Base-by-base conservation (phyloP, 1,284 basidiomycete genomes). In the Ustilago esculenta region DNA sequence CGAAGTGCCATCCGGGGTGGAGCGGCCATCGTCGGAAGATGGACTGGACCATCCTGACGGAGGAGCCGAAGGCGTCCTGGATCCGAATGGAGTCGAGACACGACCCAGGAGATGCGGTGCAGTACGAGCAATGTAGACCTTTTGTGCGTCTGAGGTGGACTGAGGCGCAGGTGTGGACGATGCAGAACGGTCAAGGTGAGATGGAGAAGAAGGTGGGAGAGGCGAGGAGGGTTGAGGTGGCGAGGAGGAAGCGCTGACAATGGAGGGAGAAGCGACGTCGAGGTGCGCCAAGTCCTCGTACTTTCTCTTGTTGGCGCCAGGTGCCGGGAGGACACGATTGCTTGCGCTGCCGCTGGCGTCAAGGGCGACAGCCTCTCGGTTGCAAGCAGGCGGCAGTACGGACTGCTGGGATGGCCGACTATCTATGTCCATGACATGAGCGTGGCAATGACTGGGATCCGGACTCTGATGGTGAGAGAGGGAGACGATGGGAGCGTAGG, bases 31-130 rank as follows among this genome's bases (percentile, higher is more conserved):
- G 8, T 72, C 64, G 2, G 55, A 63, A 27, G 47, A 53, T 15
- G 64, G 64, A 23, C 64, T 68, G 11, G 64, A 72, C 8, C 64
- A 39, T 8, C 51, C 48, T 2, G 65, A 72, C 9, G 55, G 47
- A n/a, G 65, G 51, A 6, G 29, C 35, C 1, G 72, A 67, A 12
- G 60, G 51, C 8, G 61, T 56, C 21, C 52, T 41, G 6, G 61
- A 58, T 50, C 48, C 33, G 8, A 58, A 44, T 1, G 57, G 55
- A 5, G 56, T 46, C 5, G 57, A 24, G 2, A 34, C 17, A 5
- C 49, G 61, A 20, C 46, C 55, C 5, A 77, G 58, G 4, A 78
- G 63, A 52, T 78, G 74, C 0, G 76, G 74, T 7, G 73, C 70
- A 9, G 71, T 60, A 24, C 65, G 53, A n/a, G 74, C 74, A 18